Evolutionary conservation across 306 rosid genomes (phyloP), one percentile per base, ranked within the genome.

Genomic region (Corylus avellana): DNA sequence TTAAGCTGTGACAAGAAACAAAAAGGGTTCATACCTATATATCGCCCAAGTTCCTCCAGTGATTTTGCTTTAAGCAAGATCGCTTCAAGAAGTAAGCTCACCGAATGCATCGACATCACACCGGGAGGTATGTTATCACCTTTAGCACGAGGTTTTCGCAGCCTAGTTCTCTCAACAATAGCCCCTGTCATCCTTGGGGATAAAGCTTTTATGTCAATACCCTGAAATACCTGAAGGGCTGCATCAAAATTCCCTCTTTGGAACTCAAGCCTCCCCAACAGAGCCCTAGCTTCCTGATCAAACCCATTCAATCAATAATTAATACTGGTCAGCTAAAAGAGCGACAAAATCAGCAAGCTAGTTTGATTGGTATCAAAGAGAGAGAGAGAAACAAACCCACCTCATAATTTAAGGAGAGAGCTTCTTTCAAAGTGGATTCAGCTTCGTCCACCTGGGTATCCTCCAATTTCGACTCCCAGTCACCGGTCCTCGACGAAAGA

Each of bases 261-360:
- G 85, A 80, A 95, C 75, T 95, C 98, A 72, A 95, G 97, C 87
- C 97, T 93, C 85, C 99, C 99, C 89, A 95, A 48, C 88, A 95
- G 81, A 54, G 99, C 98, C 76, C 99, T 78, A 37, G 99, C 98
- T 88, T 95, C 99, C 98, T 95, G 85, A 68, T 39, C 12, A 49
- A 87, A 66, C 62, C 54, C 86, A 79, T 58, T 47, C 48, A 48
- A 50, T 18, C 51, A 58, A 20, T 47, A 46, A 2, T 17, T 63
- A 18, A 27, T 46, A 76, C 7, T 64, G 59, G 48, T 44, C 4
- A 62, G 22, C 46, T 4, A 47, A 37, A 64, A 18, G 18, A 67
- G 70, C 70, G 70, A 48, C 70, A 75, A 75, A 47, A 46, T 20
- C 46, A 70, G 35, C 17, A 32, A 50, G 16, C 35, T 35, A 49